Conservation (phyloP, 2,329 filamentous ascomycete species). For the Colletotrichum eleusines region DNA sequence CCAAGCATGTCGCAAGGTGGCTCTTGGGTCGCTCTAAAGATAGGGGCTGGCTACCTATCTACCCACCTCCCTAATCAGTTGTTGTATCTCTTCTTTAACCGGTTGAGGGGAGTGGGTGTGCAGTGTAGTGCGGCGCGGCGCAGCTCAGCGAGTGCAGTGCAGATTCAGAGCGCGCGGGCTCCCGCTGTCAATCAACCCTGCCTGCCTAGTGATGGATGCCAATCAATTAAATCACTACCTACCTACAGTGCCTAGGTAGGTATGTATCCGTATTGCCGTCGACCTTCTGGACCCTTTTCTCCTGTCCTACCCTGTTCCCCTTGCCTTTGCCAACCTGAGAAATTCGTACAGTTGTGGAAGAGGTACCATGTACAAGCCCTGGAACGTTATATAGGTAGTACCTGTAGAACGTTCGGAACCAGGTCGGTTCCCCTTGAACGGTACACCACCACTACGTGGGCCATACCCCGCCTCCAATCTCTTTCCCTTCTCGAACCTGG, state of each 20-base stretch:
- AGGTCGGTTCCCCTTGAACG: slow-evolving; percentile 9
- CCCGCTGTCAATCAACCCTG: slow-evolving; percentile 9
- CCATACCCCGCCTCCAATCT: slow-evolving; percentile 38
- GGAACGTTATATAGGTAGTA: not conserved
- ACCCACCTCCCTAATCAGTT: too few relatives aligned
- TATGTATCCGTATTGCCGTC: not conserved
- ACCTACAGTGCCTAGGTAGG: too few relatives aligned
- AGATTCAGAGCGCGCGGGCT: slow-evolving; percentile 8
- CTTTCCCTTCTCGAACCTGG: slow-evolving; percentile 38
- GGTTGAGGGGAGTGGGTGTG: not conserved
- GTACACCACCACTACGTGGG: not conserved
- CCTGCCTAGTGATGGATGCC: too few relatives aligned
- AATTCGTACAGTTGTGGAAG: slow-evolving; percentile 23
- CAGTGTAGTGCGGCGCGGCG: not conserved
- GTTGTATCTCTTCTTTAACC: not conserved
- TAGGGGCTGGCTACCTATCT: too few relatives aligned
- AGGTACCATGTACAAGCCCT: slow-evolving; percentile 18
- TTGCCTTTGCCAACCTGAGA: not conserved
- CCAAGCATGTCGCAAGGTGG: not conserved
- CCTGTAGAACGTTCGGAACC: not conserved
- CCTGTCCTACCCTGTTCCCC: not conserved
- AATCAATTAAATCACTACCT: too few relatives aligned
- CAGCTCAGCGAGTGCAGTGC: not conserved
- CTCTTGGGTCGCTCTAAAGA: too few relatives aligned
- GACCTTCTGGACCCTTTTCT: slow-evolving; percentile 23